Base-by-base conservation (phyloP, 192 early-diverging fungal species). In the Mortierella alpina region DNA sequence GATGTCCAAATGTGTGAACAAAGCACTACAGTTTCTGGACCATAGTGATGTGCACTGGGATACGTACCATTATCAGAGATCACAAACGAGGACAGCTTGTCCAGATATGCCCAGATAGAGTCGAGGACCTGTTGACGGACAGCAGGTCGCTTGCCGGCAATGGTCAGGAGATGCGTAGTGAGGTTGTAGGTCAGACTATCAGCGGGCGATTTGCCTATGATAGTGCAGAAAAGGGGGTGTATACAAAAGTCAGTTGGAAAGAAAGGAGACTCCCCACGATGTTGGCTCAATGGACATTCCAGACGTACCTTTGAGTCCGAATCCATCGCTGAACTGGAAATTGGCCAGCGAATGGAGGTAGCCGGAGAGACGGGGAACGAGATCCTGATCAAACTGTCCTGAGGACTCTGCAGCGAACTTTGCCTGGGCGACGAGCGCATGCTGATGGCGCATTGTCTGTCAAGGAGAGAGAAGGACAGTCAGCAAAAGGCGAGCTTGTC, bases 41-140 rank as follows among this genome's bases (percentile, higher is more conserved):
- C 15, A 20, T 56, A 0, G 50, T 2, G 5, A 23, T 46, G n/a
- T 56, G 18, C 22, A 20, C 9, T 9, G n/a, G 6, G 12, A 5
- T 14, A 54, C 48, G 17, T 67, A 79, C 75, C 73, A 63, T 66
- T 75, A 57, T 57, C 63, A 7, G 80, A 75, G 15, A 46, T 64
- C 1, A 72, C 31, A 18, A 73, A 46, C n/a, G 73, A 72, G 17
- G 77, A 65, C 22, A 70, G 22, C 23, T 71, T 83, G 63, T 82
- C 74, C n/a, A 83, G 84, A 41, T 88, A 88, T 13, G 75, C 74
- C 87, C 87, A 88, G 45, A 88, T 68, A 11, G 82, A 78, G 57
- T 53, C 54, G n/a, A 82, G 80, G 23, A 88, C 66, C 41, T 58
- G 55, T 60, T 82, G 70, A 50, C 84, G 83, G 8, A 79, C 72